Percentiles rank a stretch among this genome's conserved stretches.
Conservation (phyloP, 2,329 filamentous ascomycete genomes). For the Pseudogymnoascus sp. region DNA sequence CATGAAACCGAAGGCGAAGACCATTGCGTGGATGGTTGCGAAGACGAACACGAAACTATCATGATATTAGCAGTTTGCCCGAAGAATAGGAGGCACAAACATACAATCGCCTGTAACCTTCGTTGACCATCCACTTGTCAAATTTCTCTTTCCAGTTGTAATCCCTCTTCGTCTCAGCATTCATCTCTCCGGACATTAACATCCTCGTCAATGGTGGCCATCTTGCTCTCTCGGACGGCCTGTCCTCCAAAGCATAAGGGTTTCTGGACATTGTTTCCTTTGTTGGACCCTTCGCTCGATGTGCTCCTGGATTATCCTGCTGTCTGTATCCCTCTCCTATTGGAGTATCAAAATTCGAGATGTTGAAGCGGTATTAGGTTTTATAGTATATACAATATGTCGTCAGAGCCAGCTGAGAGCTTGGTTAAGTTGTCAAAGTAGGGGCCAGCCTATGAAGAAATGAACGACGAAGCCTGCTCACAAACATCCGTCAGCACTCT, state of each 20-base stretch:
- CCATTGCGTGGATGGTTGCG: slow-evolving; percentile 63
- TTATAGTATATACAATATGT: slow-evolving; percentile 6
- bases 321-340: neutral
- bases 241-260: slow-evolving; percentile 25
- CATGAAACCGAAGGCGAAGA: slow-evolving; percentile 74
- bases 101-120: slow-evolving; percentile 73
- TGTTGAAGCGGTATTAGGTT: neutral
- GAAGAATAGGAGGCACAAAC: slow-evolving; percentile 29
- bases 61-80: slow-evolving; percentile 22
- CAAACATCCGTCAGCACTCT: neutral
- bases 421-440: slow-evolving; percentile 5
- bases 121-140: slow-evolving; percentile 84
- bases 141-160: slow-evolving; percentile 65
- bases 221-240: slow-evolving; percentile 64
- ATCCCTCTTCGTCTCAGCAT: slow-evolving; percentile 61
- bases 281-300: slow-evolving; percentile 13
- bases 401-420: slow-evolving; percentile 6
- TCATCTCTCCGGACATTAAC: slow-evolving; percentile 77
- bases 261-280: slow-evolving; percentile 7
- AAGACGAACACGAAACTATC: slow-evolving; percentile 69
- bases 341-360: neutral
- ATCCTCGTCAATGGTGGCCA: slow-evolving; percentile 77
- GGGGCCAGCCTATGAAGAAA: slow-evolving; percentile 7
- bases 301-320: slow-evolving; percentile 13
- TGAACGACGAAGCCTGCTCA: neutral